Evolutionary conservation across 2,329 filamentous ascomycete genomes (phyloP).

Genomic region (Aspergillus sojae): DNA sequence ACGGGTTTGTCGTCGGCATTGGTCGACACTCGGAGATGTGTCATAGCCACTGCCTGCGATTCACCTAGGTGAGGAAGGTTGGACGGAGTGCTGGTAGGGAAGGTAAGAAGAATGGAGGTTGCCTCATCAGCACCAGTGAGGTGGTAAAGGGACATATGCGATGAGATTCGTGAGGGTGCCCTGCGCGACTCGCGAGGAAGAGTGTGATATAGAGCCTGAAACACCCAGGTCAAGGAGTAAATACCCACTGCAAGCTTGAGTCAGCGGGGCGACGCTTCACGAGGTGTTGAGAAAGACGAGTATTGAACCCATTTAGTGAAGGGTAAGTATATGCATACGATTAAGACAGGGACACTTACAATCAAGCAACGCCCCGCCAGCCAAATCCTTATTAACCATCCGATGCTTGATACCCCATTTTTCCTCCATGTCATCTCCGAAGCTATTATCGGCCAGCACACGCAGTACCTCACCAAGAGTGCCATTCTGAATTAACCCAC

Average conservation of each 20-base stretch:
- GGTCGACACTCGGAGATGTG: conserved; percentile 63
- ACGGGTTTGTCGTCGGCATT: conserved; percentile 64
- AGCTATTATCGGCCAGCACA: conserved; percentile 63
- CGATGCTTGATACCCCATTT: conserved; percentile 66
- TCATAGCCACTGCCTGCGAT: conserved; percentile 73
- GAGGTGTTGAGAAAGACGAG: neutral
- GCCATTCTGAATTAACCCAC: conserved; percentile 58
- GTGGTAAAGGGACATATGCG: conserved; percentile 71
- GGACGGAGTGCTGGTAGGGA: conserved; percentile 60
- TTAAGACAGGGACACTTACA: conserved; percentile 39
- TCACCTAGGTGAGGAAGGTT: conserved; percentile 46
- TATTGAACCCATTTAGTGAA: neutral
- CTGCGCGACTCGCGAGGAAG: conserved; percentile 67
- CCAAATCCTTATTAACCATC: conserved; percentile 81
- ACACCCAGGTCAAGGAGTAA: conserved; percentile 88
- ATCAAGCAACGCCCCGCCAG: conserved; percentile 80
- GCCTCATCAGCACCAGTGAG: conserved; percentile 74
- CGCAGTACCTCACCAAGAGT: conserved; percentile 62
- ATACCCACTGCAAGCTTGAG: conserved; percentile 64
- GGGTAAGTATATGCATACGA: neutral
- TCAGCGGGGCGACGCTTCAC: neutral
- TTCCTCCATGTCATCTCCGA: conserved; percentile 63
- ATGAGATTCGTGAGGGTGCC: conserved; percentile 64
- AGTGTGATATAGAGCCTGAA: conserved; percentile 83
- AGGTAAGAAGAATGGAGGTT: conserved; percentile 76